Conservation (phyloP, 208 protist genomes). For the Lotmaria passim region DNA sequence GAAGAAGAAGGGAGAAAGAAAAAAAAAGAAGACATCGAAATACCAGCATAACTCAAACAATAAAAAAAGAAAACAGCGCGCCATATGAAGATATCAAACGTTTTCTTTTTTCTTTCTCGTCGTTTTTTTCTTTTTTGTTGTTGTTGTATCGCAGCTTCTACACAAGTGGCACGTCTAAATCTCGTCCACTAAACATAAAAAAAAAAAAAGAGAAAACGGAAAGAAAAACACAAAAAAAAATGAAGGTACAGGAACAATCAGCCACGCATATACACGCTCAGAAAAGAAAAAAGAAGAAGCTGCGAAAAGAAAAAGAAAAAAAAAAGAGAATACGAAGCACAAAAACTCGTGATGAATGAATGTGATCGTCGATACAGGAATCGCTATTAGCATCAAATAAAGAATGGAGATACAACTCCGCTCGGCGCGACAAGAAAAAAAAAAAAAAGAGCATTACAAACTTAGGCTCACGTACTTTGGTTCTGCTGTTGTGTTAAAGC, state of each 20-base stretch:
- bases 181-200: background rate
- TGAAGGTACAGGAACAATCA: background rate
- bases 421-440: background rate
- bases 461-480: too few species aligned
- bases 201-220: background rate
- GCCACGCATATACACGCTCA: background rate
- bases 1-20: constrained; percentile 1
- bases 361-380: constrained; percentile 1
- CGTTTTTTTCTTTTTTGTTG: too few species aligned
- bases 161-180: background rate
- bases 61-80: background rate
- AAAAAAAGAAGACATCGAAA: constrained; percentile 13
- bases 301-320: background rate
- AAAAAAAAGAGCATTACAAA: too few species aligned
- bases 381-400: background rate
- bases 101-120: background rate
- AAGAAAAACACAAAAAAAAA: constrained; percentile 13
- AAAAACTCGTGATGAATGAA: background rate
- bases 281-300: background rate
- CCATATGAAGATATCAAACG: background rate
- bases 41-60: background rate
- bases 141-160: constrained; percentile 2
- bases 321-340: background rate
- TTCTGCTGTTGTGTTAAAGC: too few species aligned
- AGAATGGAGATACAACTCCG: background rate